Evolutionary conservation across 75 land plant genomes (phyloP), one percentile per base, ranked within the genome.

Genomic region (Selaginella moellendorffii): DNA sequence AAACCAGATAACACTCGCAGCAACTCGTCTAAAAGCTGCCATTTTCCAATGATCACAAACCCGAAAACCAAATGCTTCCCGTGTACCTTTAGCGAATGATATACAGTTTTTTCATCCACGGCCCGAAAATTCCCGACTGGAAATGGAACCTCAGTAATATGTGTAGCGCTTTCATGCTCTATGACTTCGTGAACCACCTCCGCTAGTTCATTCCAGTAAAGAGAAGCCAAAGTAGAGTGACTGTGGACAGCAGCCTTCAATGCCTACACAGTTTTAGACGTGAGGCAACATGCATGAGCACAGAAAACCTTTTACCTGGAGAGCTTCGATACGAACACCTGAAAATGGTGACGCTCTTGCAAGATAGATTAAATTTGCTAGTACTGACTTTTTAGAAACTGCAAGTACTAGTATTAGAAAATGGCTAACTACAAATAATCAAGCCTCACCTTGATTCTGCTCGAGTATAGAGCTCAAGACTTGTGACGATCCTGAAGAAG

Each of bases 401-500:
- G 52, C 8, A 52, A 12, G 20, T 26, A 25, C 1, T n/a, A n/a
- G n/a, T n/a, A n/a, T n/a, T n/a, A 29, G 21, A 27, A 14, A 18
- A 22, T 68, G 30, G 63, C 2, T 58, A 26, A 8, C 1, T 62
- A 68, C n/a, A 68, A 1, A 25, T n/a, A n/a, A n/a, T n/a, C n/a
- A n/a, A n/a, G n/a, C n/a, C n/a, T n/a, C n/a, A n/a, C n/a, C n/a
- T n/a, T n/a, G 59, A 56, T 25, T 62, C 29, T 27, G 20, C 23
- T 51, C 63, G 31, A 61, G 20, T 52, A 26, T 56, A 21, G 23
- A 56, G 23, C 73, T 68, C 28, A 76, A 69, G n/a, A 95, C 81
- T 65, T 74, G 69, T 0, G 26, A 25, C 9, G 88, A 90, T 28
- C 87, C 75, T 24, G 91, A 87, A 61, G 82, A 75, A 24, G 74